These are phyloP conservation scores for Metschnikowia lochheadii DNA, from an alignment of 805 yeast genomes.

Conservation along the genomic window DNA sequence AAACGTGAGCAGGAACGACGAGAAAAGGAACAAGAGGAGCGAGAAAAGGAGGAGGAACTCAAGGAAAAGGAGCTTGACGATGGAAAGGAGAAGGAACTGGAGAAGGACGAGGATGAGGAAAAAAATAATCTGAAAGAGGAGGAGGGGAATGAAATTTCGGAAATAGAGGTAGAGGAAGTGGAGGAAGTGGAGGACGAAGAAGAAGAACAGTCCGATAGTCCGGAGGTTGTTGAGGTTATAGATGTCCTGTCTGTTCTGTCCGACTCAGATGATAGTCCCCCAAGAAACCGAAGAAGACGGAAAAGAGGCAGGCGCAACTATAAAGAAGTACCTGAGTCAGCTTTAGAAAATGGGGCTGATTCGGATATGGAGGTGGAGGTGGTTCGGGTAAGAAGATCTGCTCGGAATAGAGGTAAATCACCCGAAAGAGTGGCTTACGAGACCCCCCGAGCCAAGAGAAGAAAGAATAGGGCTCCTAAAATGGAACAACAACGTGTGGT, in stretches of 20 bases:
- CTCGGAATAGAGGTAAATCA: not conserved
- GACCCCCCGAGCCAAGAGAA: not conserved
- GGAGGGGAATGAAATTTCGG: not conserved
- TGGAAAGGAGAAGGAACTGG: too few species aligned
- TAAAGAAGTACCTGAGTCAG: too few species aligned
- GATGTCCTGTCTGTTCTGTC: too few species aligned
- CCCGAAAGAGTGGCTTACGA: not conserved
- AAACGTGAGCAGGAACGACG: not conserved
- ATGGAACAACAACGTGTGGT: not conserved
- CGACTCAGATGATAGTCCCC: not conserved
- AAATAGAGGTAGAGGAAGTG: not conserved
- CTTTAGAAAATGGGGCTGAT: too few species aligned
- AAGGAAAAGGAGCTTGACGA: too few species aligned
- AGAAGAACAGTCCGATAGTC: too few species aligned
- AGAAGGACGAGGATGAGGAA: too few species aligned
- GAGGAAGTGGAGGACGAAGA: not conserved
- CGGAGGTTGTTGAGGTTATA: too few species aligned
- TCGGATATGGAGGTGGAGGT: conserved; percentile 2
- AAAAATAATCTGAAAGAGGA: not conserved
- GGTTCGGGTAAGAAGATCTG: not conserved
- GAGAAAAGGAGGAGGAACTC: too few species aligned
- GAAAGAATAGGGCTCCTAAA: not conserved
- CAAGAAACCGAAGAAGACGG: not conserved
- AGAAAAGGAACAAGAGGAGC: too few species aligned
- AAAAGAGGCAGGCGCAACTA: too few species aligned